Evolutionary conservation across 2,329 filamentous ascomycete genomes (phyloP).

Genomic region (Claviceps fusiformis): DNA sequence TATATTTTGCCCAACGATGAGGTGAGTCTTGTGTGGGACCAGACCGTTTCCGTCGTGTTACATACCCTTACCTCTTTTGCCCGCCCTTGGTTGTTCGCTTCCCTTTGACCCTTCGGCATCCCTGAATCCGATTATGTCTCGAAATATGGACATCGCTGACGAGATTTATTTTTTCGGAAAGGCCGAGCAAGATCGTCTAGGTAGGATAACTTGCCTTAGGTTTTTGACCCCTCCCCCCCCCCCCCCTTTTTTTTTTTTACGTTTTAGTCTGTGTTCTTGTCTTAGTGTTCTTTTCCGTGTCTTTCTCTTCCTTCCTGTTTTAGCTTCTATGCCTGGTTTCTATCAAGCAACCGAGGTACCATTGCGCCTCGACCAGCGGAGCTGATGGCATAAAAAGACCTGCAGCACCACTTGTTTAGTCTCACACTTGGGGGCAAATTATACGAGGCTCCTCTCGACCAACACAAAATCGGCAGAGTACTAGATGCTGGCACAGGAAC

Average conservation of each 20-base stretch:
- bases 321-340: too few relatives aligned
- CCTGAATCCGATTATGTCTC: too few relatives aligned
- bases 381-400: conserved; percentile 9
- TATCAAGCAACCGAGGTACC: too few relatives aligned
- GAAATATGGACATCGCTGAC: background rate
- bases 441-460: conserved; percentile 13
- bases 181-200: conserved; percentile 19
- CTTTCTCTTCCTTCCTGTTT: background rate
- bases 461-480: conserved; percentile 14
- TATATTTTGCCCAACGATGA: conserved; percentile 19
- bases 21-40: conserved; percentile 8
- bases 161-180: conserved; percentile 1
- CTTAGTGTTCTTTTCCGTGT: too few relatives aligned
- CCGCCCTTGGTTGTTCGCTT: too few relatives aligned
- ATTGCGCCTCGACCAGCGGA: background rate
- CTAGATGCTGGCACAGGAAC: conserved; percentile 38
- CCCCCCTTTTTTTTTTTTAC: too few relatives aligned
- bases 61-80: too few relatives aligned
- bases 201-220: conserved; percentile 4
- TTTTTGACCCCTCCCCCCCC: too few relatives aligned
- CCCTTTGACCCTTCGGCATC: too few relatives aligned
- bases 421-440: conserved; percentile 20
- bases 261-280: too few relatives aligned
- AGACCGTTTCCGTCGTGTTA: too few relatives aligned
- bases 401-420: conserved; percentile 23